Evolutionary conservation across 2,329 filamentous ascomycete genomes (phyloP), one percentile per base, ranked within the genome.

Genomic region (Pleurostoma richardsiae): DNA sequence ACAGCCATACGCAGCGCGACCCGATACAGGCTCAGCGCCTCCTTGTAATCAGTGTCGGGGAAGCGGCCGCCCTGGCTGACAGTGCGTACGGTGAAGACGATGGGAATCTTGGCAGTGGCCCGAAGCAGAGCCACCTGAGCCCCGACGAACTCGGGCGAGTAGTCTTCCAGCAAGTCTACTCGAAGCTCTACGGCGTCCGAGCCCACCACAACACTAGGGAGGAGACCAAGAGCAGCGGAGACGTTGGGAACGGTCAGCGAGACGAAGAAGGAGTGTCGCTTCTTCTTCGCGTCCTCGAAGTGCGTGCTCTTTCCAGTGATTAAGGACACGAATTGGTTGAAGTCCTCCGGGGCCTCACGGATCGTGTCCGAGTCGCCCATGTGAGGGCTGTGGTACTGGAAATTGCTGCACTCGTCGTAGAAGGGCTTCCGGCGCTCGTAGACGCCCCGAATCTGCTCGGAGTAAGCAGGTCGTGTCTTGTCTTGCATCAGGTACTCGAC

Each of bases 61-160:
- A 96, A 97, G 45, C 80, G 83, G 26, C 94, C 94, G 4, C 92
- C 92, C 68, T 99, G 94, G 27, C 85, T 82, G 54, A 80, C 76
- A 4, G 90, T 96, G 39, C 94, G 83, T 31, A 99, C 74, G 0
- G 94, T 99, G 70, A 95, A 99, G 53, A 99, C 90, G 40, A 99
- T 77, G 1, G 94, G 94, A 41, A 92, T 73, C 29, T 82, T 77
- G 3, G 86, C 84, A 3, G 76, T 74, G 11, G 83, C 83, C 44
- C 92, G 82, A 29, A 99, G 73, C 47, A 90, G 73, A 1, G 91
- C 85, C 38, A 97, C 76, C 59, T 99, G 91, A 29, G 86, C 82
- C 41, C 83, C 82, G 31, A 99, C 79, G 52, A 87, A 95, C 48
- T 95, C 90, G 1, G 82, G 68, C 4, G 82, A 75, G 4, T 83